These are phyloP conservation scores for Casuarina glauca DNA, from an alignment of 306 rosid genomes.

Conservation along the genomic window DNA sequence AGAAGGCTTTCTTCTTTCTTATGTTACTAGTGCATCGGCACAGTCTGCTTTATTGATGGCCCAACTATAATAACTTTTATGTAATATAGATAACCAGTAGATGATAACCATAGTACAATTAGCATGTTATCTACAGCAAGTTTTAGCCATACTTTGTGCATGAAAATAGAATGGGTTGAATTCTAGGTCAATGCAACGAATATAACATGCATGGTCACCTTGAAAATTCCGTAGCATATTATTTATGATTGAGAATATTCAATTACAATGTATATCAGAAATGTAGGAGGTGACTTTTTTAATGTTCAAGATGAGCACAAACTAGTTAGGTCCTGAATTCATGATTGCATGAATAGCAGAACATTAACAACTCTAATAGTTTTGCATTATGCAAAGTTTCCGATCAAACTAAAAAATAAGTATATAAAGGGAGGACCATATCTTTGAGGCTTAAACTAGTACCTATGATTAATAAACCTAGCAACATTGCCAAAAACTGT, in stretches of 20 bases:
- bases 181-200: not conserved
- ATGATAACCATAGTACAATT: not conserved
- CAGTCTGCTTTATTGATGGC: not conserved
- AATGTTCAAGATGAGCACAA: not conserved
- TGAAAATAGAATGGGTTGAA: not conserved
- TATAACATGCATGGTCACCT: not conserved
- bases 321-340: not conserved
- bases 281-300: not conserved
- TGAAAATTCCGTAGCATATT: not conserved
- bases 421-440: not conserved
- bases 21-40: not conserved
- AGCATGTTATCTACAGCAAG: not conserved
- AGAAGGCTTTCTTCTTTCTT: not conserved
- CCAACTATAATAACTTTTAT: not conserved
- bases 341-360: not conserved
- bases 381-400: not conserved
- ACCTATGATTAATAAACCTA: conserved; percentile 95
- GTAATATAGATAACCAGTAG: not conserved
- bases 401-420: not conserved
- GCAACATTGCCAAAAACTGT: conserved; percentile 83
- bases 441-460: conserved; percentile 23
- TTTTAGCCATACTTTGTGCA: not conserved
- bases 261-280: not conserved
- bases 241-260: not conserved
- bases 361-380: not conserved